Percentiles rank a stretch among this genome's conserved stretches.
These are phyloP conservation scores for Penicillium nucicola DNA, from an alignment of 495 filamentous ascomycete genomes.

Conservation along the genomic window DNA sequence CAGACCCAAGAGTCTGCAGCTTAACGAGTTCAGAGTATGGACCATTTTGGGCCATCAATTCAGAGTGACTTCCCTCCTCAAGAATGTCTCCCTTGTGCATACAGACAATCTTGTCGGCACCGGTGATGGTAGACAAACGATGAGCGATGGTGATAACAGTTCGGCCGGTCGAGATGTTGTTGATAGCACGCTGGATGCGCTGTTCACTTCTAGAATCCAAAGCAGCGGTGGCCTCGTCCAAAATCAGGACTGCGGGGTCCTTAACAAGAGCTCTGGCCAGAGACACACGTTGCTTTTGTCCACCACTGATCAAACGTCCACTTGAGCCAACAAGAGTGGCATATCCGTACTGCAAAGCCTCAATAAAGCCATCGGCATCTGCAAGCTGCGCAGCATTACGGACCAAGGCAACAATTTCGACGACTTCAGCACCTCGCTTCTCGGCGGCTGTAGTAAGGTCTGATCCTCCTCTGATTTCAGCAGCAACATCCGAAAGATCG, in stretches of 20 bases:
- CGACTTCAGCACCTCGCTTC: slow-evolving; percentile 24
- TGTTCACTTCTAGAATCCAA: slow-evolving; percentile 53
- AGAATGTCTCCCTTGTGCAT: slow-evolving; percentile 54
- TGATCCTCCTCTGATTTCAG: slow-evolving; percentile 30
- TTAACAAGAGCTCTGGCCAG: slow-evolving; percentile 73
- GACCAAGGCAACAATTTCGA: slow-evolving; percentile 39
- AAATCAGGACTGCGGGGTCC: slow-evolving; percentile 73
- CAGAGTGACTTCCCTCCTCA: slow-evolving; percentile 52
- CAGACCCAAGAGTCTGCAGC: slow-evolving; percentile 37
- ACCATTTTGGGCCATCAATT: slow-evolving; percentile 34
- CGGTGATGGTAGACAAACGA: slow-evolving; percentile 46
- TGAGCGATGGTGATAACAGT: slow-evolving; percentile 50
- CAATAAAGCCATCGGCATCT: slow-evolving; percentile 44
- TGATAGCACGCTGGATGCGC: slow-evolving; percentile 50
- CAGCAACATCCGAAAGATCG: slow-evolving; percentile 30
- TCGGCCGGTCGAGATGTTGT: slow-evolving; percentile 41
- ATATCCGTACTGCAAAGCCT: slow-evolving; percentile 46
- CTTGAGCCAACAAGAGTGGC: slow-evolving; percentile 52
- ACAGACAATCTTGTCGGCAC: slow-evolving; percentile 66
- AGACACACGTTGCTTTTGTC: slow-evolving; percentile 62
- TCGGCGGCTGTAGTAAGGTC: slow-evolving; percentile 31
- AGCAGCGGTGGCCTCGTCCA: slow-evolving; percentile 76
- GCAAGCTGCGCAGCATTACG: slow-evolving; percentile 38
- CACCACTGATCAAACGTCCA: slow-evolving; percentile 58
- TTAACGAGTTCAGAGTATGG: slow-evolving; percentile 45